Percentiles rank a stretch among this genome's conserved stretches.
phyloP scores from a whole-genome alignment of 2,329 filamentous ascomycete species.

The Cucurbitaria berberidis region DNA sequence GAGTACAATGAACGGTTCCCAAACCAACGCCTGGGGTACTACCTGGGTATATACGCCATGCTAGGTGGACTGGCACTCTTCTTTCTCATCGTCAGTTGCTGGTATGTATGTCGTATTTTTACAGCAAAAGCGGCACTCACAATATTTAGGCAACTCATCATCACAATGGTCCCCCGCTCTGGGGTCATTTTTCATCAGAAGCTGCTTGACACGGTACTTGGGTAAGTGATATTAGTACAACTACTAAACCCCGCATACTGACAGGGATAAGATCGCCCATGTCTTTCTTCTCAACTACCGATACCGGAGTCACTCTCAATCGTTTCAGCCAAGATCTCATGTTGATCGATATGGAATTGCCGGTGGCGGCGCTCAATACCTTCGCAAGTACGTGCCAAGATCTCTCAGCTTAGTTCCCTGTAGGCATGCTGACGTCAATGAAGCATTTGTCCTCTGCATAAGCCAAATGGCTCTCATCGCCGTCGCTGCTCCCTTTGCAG shows the following conservation, averaged over 20 bases:
- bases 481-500: slow-evolving; percentile 49
- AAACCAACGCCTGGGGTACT: slow-evolving; percentile 45
- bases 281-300: slow-evolving; percentile 53
- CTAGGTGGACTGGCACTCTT: slow-evolving; percentile 35
- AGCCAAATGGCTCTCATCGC: slow-evolving; percentile 49
- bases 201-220: slow-evolving; percentile 57
- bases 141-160: slow-evolving; percentile 55
- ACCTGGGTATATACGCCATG: slow-evolving; percentile 41
- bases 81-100: slow-evolving; percentile 40
- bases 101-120: slow-evolving; percentile 16
- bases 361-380: slow-evolving; percentile 42
- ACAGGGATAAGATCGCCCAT: slow-evolving; percentile 43
- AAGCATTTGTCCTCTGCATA: slow-evolving; percentile 42
- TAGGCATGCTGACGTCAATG: slow-evolving; percentile 6
- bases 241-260: slow-evolving; percentile 8
- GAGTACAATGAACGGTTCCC: slow-evolving; percentile 50
- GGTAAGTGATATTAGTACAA: slow-evolving; percentile 30
- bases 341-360: slow-evolving; percentile 55
- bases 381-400: slow-evolving; percentile 32
- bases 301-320: slow-evolving; percentile 56
- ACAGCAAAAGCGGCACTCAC: background rate
- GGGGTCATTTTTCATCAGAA: slow-evolving; percentile 57
- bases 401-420: background rate
- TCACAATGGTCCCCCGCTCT: slow-evolving; percentile 61
- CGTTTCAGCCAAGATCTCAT: slow-evolving; percentile 57